Base-by-base conservation (phyloP, 23 red algal genomes). In the Gracilaria domingensis region DNA sequence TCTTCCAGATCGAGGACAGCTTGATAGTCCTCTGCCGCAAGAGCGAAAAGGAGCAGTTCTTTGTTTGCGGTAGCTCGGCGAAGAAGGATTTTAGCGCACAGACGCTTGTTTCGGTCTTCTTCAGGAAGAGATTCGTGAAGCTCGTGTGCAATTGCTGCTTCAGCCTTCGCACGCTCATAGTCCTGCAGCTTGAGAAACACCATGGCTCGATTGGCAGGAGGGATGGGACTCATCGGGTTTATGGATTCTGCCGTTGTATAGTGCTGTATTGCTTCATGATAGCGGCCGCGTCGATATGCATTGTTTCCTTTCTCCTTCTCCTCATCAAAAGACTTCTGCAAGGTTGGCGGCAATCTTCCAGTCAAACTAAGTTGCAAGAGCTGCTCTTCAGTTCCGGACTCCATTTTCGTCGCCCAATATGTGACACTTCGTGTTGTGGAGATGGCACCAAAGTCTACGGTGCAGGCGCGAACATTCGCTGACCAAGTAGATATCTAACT, bases 151-250 rank as follows among this genome's bases (percentile, higher is more conserved):
- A 87, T 75, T 30, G 83, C 29, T 47, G 83, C 83, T 44, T 87
- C 83, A 45, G 65, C 83, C 25, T 75, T 73, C 2, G 83, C 83
- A 13, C 50, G 25, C 24, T 87, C 34, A 25, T 48, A 87, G 13
- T 87, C 44, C 5, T 75, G 35, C 11, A 87, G n/a, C 67, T 87
- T 87, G 83, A 87, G 83, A 58, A 66, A 73, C 40, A 73, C 83
- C 83, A 87, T 87, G 12, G 83, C 65, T 44, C 83, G 61, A 87
- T 87, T 87, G 5, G 83, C 83, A 58, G 83, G 83, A 67, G 83
- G 83, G 47, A 87, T 58, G 66, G 83, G 83, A 40, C 83, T 87
- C 60, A 87, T 45, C 7, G 83, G 83, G 24, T 87, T 87, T 34
- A 87, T 87, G 36, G 51, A 56, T 64, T 87, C 83, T 36, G 83